A percentile compares a stretch with the other conserved stretches of the same genome.
Conservation (phyloP, 163 green algal species). For the Volvox carteri region DNA sequence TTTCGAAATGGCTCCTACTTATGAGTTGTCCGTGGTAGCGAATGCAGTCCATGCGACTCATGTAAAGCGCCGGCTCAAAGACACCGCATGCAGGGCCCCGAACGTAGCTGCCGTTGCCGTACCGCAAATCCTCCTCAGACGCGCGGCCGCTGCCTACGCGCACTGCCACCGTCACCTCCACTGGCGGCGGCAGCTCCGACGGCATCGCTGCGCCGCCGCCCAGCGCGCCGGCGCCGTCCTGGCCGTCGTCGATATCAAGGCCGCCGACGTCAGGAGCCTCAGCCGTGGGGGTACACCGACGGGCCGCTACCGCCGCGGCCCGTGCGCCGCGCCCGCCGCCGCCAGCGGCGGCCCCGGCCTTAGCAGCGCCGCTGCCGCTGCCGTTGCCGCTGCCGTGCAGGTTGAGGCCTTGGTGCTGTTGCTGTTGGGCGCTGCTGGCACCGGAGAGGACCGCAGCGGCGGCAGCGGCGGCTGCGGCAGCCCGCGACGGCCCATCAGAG, state of each 20-base stretch:
- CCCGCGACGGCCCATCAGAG: no score
- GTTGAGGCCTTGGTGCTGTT: neutral
- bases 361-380: neutral
- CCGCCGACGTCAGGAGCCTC: neutral
- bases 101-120: neutral
- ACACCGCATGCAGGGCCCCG: constrained; percentile 16
- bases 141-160: neutral
- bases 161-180: constrained; percentile 49
- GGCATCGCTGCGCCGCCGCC: neutral
- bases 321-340: neutral
- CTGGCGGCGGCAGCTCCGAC: constrained; percentile 2
- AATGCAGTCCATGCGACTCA: constrained; percentile 40
- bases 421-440: neutral
- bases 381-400: neutral
- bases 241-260: neutral
- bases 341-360: no score
- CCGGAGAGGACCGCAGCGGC: no score
- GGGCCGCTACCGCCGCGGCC: neutral
- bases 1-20: constrained; percentile 40
- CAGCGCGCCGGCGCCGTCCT: neutral
- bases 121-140: neutral
- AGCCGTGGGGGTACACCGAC: neutral
- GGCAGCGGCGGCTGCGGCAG: neutral
- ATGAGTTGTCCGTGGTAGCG: constrained; percentile 17
- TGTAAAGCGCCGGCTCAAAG: constrained; percentile 44